A percentile compares a stretch with the other conserved stretches of the same genome.
Conservation (phyloP, 2,329 filamentous ascomycete species). For the Sporothrix brasiliensis region DNA sequence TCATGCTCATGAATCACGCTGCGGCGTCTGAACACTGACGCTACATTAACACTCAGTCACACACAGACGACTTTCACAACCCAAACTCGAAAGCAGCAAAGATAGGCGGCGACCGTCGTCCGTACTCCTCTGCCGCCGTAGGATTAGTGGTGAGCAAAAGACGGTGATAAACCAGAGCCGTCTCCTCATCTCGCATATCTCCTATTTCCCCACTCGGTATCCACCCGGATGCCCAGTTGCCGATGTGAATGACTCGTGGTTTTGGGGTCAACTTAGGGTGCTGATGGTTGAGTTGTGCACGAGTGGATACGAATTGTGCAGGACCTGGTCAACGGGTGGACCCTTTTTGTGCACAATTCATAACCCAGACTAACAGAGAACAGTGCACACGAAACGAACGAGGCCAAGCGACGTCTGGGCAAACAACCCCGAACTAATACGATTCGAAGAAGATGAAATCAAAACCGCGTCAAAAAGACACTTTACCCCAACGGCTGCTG, state of each 20-base stretch:
- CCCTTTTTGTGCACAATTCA: conserved; percentile 10
- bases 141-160: too few relatives aligned
- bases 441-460: neutral
- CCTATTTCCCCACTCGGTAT: neutral
- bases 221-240: conserved; percentile 11
- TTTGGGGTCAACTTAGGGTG: neutral
- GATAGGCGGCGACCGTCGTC: neutral
- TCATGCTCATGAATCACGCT: neutral
- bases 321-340: neutral
- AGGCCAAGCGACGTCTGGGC: neutral
- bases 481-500: neutral
- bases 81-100: neutral
- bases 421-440: too few relatives aligned
- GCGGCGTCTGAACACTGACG: neutral
- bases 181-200: conserved; percentile 2
- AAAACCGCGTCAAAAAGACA: neutral
- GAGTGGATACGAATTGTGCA: neutral
- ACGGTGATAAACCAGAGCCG: too few relatives aligned
- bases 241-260: neutral
- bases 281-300: neutral
- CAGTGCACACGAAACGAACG: neutral
- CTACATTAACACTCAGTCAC: neutral
- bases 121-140: too few relatives aligned
- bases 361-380: conserved; percentile 4
- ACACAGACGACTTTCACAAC: neutral